phyloP scores from a whole-genome alignment of 2,329 filamentous ascomycete species.

The Colletotrichum siamense region DNA sequence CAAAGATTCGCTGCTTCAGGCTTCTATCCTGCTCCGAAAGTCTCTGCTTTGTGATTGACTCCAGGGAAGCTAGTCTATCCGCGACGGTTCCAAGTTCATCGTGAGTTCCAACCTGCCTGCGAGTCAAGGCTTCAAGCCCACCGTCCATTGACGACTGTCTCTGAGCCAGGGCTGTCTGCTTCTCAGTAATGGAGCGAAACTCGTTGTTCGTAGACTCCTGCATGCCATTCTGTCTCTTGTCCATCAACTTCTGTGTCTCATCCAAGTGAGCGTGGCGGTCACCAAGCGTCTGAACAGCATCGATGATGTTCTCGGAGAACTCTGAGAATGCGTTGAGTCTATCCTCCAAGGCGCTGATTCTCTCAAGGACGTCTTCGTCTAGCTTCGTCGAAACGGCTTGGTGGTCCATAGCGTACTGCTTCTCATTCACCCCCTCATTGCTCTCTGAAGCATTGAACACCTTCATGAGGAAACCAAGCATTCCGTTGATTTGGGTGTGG shows the following conservation, averaged over 20 bases:
- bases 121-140: neutral
- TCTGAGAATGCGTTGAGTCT: neutral
- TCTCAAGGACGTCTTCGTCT: neutral
- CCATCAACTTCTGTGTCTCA: neutral
- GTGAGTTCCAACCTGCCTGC: neutral
- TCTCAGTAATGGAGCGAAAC: neutral
- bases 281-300: neutral
- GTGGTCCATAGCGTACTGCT: neutral
- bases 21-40: neutral
- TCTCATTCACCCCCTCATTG: neutral
- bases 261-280: neutral
- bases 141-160: neutral
- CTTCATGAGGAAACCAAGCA: neutral
- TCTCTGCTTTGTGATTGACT: neutral
- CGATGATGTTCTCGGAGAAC: neutral
- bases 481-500: neutral
- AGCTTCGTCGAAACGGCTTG: neutral
- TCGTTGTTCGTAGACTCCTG: neutral
- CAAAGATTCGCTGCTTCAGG: neutral
- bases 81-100: neutral
- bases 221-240: neutral
- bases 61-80: neutral
- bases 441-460: neutral
- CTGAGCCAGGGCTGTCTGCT: neutral
- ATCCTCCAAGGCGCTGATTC: neutral